phyloP scores from a whole-genome alignment of 345 rosid genomes.

The Brassica cretica region DNA sequence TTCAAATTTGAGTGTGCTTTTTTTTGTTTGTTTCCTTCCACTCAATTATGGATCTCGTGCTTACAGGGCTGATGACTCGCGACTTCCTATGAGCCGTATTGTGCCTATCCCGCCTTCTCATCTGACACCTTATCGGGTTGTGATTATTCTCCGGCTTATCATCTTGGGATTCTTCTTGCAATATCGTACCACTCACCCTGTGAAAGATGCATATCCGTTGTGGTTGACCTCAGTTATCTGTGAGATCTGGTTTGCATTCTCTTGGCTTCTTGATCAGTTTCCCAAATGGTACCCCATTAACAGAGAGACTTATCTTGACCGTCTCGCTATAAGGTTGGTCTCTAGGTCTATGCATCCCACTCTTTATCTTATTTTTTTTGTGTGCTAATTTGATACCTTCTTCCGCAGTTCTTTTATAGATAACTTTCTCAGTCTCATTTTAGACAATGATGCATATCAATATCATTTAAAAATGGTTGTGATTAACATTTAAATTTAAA shows the following conservation, averaged over 20 bases:
- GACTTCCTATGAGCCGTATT: conserved; percentile 90
- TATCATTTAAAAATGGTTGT: no score
- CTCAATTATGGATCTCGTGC: conserved; percentile 31
- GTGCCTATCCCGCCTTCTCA: conserved; percentile 85
- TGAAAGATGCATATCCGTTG: conserved; percentile 86
- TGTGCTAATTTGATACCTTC: conserved; percentile 1
- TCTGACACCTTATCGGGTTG: conserved; percentile 80
- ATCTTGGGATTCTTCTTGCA: conserved; percentile 97
- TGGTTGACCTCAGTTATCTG: conserved; percentile 97
- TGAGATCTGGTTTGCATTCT: conserved; percentile 99
- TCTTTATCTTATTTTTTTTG: not conserved
- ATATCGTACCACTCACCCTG: conserved; percentile 95
- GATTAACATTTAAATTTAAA: no score
- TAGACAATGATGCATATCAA: no score
- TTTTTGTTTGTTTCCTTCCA: not conserved
- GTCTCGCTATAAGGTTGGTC: conserved; percentile 85
- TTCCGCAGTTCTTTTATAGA: not conserved
- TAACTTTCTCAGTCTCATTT: no score
- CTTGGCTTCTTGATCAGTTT: conserved; percentile 99
- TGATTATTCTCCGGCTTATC: conserved; percentile 88
- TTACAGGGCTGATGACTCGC: conserved; percentile 88
- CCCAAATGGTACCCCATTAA: conserved; percentile 97
- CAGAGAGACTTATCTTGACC: conserved; percentile 96
- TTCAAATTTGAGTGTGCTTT: not conserved
- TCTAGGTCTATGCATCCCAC: conserved; percentile 12